phyloP scores from a whole-genome alignment of 805 yeast species.

The Teunomyces stri region DNA sequence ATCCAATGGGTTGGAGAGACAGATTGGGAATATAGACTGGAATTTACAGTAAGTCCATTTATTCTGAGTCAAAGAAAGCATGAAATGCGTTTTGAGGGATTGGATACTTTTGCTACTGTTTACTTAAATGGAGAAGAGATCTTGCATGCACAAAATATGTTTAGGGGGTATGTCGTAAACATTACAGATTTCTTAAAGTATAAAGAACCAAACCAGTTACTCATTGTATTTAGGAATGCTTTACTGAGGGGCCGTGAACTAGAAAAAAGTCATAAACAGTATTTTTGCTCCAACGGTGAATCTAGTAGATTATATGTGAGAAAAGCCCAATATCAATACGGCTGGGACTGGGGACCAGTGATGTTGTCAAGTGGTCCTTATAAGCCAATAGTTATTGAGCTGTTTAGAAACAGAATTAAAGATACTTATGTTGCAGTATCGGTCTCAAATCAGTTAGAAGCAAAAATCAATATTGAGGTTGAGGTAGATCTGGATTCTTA shows the following conservation, averaged over 20 bases:
- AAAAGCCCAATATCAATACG: slow-evolving; percentile 54
- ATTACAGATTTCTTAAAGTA: slow-evolving; percentile 16
- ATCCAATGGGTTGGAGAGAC: slow-evolving; percentile 51
- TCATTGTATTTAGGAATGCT: slow-evolving; percentile 40
- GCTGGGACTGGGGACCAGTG: slow-evolving; percentile 59
- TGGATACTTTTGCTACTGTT: slow-evolving; percentile 44
- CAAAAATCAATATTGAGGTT: neutral
- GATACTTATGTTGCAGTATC: neutral
- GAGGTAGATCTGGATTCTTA: neutral
- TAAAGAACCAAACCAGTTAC: slow-evolving; percentile 26
- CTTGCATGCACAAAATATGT: slow-evolving; percentile 44
- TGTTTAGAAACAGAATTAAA: neutral
- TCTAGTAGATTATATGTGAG: slow-evolving; percentile 42
- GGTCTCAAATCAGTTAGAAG: neutral
- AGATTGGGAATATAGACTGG: slow-evolving; percentile 47
- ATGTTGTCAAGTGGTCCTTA: slow-evolving; percentile 47
- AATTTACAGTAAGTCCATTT: slow-evolving; percentile 9
- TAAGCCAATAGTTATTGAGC: slow-evolving; percentile 29
- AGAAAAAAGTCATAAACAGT: slow-evolving; percentile 27
- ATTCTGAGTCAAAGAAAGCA: slow-evolving; percentile 15
- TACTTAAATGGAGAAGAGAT: slow-evolving; percentile 37
- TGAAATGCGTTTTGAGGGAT: slow-evolving; percentile 40
- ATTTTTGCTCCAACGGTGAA: slow-evolving; percentile 42
- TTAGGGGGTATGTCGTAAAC: slow-evolving; percentile 30
- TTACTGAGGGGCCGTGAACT: slow-evolving; percentile 29